phyloP scores from a whole-genome alignment of 495 filamentous ascomycete species.

The Amphirosellinia nigrospora region DNA sequence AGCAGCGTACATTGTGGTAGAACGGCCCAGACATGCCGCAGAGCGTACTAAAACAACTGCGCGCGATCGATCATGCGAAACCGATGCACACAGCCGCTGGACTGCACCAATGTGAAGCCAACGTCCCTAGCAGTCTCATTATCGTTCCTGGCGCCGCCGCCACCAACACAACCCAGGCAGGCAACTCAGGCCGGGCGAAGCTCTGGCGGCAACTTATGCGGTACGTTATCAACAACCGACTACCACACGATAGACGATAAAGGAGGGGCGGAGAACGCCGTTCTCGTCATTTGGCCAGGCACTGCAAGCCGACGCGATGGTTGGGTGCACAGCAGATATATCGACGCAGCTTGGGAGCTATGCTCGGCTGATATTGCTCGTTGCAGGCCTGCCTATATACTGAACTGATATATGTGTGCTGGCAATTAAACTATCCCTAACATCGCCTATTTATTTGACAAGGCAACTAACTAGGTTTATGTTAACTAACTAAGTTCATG shows the following conservation, averaged over 20 bases:
- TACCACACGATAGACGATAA: neutral
- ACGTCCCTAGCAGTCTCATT: neutral
- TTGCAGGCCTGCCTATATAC: neutral
- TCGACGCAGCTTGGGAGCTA: slow-evolving; percentile 1
- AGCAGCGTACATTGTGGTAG: neutral
- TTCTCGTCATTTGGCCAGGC: slow-evolving; percentile 16
- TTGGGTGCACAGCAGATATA: slow-evolving; percentile 21
- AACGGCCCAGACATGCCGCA: neutral
- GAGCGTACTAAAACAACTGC: slow-evolving; percentile 18
- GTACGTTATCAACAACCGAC: neutral
- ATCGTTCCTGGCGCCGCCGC: neutral
- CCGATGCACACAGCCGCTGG: slow-evolving; percentile 21
- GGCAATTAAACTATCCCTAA: neutral
- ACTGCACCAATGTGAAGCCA: slow-evolving; percentile 2
- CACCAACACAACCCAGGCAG: neutral
- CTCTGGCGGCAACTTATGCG: slow-evolving; percentile 6
- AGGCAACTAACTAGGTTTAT: neutral
- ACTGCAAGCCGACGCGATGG: neutral
- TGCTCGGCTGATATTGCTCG: slow-evolving; percentile 4
- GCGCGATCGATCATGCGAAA: slow-evolving; percentile 20
- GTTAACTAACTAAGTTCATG: neutral
- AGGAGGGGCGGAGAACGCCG: slow-evolving; percentile 18
- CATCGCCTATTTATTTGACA: neutral
- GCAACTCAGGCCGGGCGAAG: slow-evolving; percentile 2
- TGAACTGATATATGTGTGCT: neutral